These are phyloP conservation scores for Aspergillus caelatus DNA, from an alignment of 2,329 filamentous ascomycete species.

Conservation along the genomic window DNA sequence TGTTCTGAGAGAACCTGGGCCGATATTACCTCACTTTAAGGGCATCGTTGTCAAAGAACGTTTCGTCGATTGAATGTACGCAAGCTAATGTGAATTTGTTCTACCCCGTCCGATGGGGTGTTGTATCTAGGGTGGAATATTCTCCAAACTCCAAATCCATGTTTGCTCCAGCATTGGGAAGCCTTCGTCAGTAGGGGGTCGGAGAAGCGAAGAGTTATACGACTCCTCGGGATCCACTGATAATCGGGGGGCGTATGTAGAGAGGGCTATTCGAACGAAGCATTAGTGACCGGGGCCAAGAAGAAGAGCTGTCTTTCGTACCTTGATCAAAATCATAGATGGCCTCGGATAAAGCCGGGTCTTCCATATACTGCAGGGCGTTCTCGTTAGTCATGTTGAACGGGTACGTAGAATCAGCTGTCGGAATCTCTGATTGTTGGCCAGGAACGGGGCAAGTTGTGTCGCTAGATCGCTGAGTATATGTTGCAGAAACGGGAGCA, in stretches of 20 bases:
- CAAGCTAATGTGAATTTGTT: neutral
- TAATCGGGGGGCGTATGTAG: neutral
- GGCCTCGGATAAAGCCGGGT: slow-evolving; percentile 22
- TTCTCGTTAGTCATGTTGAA: neutral
- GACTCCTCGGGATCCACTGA: neutral
- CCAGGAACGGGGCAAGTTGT: neutral
- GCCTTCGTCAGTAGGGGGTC: slow-evolving; percentile 10
- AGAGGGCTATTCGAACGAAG: slow-evolving; percentile 1
- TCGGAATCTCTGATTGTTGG: neutral
- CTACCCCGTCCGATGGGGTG: neutral
- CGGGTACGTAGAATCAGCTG: no score
- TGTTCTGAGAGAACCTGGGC: neutral
- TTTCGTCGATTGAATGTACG: neutral
- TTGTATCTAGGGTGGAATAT: neutral
- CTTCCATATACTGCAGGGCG: slow-evolving; percentile 16
- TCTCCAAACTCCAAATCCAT: slow-evolving; percentile 28
- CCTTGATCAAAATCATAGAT: slow-evolving; percentile 27
- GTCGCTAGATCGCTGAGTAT: neutral
- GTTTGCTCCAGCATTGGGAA: slow-evolving; percentile 23
- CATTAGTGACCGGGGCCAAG: neutral
- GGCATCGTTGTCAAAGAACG: neutral
- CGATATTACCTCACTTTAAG: neutral
- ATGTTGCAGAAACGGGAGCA: neutral
- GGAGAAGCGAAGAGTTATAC: slow-evolving; percentile 3
- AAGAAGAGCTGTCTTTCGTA: neutral